These are phyloP conservation scores for Acacia crassicarpa DNA, from an alignment of 306 rosid genomes.

Conservation along the genomic window DNA sequence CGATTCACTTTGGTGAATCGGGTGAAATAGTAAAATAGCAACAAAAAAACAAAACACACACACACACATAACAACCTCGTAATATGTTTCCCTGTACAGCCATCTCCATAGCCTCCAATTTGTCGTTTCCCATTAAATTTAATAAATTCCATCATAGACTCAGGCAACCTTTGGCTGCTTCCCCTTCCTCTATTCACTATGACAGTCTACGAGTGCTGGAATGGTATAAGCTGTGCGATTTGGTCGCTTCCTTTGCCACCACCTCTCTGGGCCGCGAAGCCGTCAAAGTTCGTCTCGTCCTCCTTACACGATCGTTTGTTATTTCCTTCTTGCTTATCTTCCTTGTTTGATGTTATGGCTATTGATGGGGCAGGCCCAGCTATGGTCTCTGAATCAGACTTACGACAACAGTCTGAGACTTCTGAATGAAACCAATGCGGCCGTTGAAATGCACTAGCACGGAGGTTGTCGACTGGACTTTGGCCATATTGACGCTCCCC, in stretches of 20 bases:
- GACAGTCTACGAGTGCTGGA: constrained; percentile 81
- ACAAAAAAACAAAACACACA: too few relatives aligned
- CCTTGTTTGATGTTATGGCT: constrained; percentile 3
- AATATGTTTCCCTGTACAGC: constrained; percentile 46
- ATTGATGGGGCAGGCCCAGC: constrained; percentile 55
- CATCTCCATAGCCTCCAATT: constrained; percentile 28
- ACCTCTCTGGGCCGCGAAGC: constrained; percentile 82
- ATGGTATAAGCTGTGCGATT: constrained; percentile 90
- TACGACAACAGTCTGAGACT: constrained; percentile 75
- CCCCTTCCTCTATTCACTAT: constrained; percentile 50
- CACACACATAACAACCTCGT: not conserved
- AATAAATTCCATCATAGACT: constrained; percentile 28
- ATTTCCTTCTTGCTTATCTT: not conserved
- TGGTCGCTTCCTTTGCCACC: constrained; percentile 78
- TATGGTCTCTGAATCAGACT: constrained; percentile 63
- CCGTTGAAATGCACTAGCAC: constrained; percentile 80
- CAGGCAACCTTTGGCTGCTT: constrained; percentile 28
- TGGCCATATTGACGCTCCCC: constrained; percentile 57
- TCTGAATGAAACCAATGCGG: constrained; percentile 83
- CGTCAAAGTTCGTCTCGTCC: constrained; percentile 48
- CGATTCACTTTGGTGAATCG: too few relatives aligned
- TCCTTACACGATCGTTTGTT: not conserved
- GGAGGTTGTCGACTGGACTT: constrained; percentile 72
- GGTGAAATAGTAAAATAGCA: too few relatives aligned
- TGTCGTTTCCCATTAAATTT: constrained; percentile 24